Percentiles rank a stretch among this genome's conserved stretches.
These are phyloP conservation scores for Gigaspora rosea DNA, from an alignment of 192 early-diverging fungal genomes.

Conservation along the genomic window DNA sequence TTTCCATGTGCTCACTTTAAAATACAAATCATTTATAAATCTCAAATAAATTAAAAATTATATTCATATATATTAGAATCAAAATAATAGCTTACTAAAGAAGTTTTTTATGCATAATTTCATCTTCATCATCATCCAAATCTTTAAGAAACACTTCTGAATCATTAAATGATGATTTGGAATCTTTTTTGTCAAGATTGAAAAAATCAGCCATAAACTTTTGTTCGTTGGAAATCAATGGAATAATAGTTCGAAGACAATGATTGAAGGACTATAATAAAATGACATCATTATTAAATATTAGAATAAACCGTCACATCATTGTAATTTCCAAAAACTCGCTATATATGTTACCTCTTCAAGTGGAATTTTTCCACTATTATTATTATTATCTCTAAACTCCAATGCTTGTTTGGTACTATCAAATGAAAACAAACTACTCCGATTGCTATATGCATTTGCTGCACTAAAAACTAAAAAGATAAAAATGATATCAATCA, in stretches of 20 bases:
- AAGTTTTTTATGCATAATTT: conserved; percentile 59
- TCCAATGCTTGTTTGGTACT: conserved; percentile 15
- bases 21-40: not conserved
- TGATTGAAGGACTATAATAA: conserved; percentile 60
- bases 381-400: conserved; percentile 20
- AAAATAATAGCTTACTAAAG: not conserved
- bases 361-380: conserved; percentile 26
- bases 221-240: conserved; percentile 80
- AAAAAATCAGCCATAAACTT: conserved; percentile 92
- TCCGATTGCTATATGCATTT: not conserved
- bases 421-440: conserved; percentile 11
- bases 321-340: not conserved
- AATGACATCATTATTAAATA: conserved; percentile 4
- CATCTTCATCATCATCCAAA: conserved; percentile 49
- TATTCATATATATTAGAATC: not conserved
- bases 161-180: conserved; percentile 29
- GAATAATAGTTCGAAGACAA: conserved; percentile 59
- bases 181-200: conserved; percentile 54
- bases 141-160: not conserved
- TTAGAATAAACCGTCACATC: not conserved
- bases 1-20: conserved; percentile 75
- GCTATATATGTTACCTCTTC: conserved; percentile 19
- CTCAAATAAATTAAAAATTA: not conserved
- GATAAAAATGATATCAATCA: not conserved
- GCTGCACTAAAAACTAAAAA: conserved; percentile 28